Conservation (phyloP, 1,284 basidiomycete species). For the Fistulina hepatica region DNA sequence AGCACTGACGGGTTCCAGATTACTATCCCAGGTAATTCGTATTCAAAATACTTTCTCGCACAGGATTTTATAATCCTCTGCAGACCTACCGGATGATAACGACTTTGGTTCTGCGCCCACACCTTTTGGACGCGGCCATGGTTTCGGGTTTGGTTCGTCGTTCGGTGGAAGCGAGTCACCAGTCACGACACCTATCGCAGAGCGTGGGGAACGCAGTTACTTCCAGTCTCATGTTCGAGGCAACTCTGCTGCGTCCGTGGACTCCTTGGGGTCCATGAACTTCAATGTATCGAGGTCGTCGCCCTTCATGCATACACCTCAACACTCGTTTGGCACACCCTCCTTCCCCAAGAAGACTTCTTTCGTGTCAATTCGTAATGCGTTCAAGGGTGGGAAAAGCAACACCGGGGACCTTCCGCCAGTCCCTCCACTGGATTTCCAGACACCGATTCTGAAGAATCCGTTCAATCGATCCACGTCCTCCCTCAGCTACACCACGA, state of each 20-base stretch:
- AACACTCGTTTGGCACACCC: conserved; percentile 53
- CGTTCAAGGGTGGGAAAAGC: conserved; percentile 65
- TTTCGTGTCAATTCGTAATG: conserved; percentile 80
- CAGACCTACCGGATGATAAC: conserved; percentile 68
- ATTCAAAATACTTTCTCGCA: conserved; percentile 2
- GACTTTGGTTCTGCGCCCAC: conserved; percentile 50
- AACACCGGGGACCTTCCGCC: conserved; percentile 56
- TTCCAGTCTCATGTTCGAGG: conserved; percentile 58
- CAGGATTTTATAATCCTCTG: conserved; percentile 6
- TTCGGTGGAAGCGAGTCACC: conserved; percentile 58
- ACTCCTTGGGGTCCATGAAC: conserved; percentile 48
- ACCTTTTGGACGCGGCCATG: conserved; percentile 48
- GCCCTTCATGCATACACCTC: conserved; percentile 55
- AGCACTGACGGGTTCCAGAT: conserved; percentile 59
- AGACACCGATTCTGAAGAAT: conserved; percentile 59
- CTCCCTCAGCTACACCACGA: conserved; percentile 38
- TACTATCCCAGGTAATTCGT: conserved; percentile 60
- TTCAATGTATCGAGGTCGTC: conserved; percentile 34
- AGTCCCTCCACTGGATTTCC: conserved; percentile 53
- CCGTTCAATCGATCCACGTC: conserved; percentile 73
- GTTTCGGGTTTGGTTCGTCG: conserved; percentile 30
- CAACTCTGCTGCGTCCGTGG: conserved; percentile 63
- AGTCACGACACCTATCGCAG: conserved; percentile 33
- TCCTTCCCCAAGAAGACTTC: conserved; percentile 70
- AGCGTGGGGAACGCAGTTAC: conserved; percentile 45